Conservation (phyloP, 106 monocot genomes). For the Posidonia australis region DNA sequence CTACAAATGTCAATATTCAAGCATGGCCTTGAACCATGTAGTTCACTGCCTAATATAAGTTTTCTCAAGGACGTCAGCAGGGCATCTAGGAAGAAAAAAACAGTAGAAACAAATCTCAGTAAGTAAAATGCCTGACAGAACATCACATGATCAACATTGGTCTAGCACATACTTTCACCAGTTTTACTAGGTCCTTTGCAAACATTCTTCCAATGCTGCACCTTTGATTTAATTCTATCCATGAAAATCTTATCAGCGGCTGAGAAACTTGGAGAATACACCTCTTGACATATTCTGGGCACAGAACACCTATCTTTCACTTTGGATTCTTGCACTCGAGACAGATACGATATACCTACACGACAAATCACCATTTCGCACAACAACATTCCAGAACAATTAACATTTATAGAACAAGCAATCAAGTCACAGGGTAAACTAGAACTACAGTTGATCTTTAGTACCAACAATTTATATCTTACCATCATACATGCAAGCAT, state of each 20-base stretch:
- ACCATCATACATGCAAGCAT: slow-evolving; percentile 82
- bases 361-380: not conserved
- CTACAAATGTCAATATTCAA: slow-evolving; percentile 74
- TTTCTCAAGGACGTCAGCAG: slow-evolving; percentile 49
- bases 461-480: slow-evolving; percentile 2
- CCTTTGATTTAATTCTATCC: slow-evolving; percentile 60
- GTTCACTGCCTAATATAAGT: slow-evolving; percentile 53
- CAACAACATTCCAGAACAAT: not conserved
- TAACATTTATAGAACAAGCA: too few relatives aligned
- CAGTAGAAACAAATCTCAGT: not conserved
- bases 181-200: slow-evolving; percentile 31
- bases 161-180: slow-evolving; percentile 33
- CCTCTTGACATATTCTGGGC: slow-evolving; percentile 11
- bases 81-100: slow-evolving; percentile 23
- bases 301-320: slow-evolving; percentile 32
- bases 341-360: slow-evolving; percentile 84
- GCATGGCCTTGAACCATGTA: slow-evolving; percentile 76
- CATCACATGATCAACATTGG: not conserved
- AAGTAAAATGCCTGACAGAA: not conserved
- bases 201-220: slow-evolving; percentile 53
- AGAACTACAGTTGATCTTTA: not conserved
- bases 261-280: slow-evolving; percentile 25
- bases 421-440: too few relatives aligned
- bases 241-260: slow-evolving; percentile 75
- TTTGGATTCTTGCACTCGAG: slow-evolving; percentile 73